phyloP scores from a whole-genome alignment of 83 land plant species.

The Picea abies region DNA sequence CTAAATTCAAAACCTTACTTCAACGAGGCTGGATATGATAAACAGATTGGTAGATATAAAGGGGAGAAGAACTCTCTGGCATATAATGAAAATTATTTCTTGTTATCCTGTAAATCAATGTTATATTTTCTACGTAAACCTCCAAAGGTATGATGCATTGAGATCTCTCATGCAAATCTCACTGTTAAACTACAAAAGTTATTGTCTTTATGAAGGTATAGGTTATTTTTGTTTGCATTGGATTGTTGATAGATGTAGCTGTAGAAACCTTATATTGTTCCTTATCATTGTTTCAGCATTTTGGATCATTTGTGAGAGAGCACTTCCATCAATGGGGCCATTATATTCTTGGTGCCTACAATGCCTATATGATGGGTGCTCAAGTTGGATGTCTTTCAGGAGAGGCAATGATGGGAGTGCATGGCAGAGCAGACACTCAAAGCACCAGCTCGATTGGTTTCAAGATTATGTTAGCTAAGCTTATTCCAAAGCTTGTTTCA shows the following conservation, averaged over 20 bases:
- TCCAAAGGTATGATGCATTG: conserved; percentile 66
- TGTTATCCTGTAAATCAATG: conserved; percentile 85
- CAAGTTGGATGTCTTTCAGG: too few relatives aligned
- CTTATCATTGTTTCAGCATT: conserved; percentile 55
- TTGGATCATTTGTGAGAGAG: conserved; percentile 79
- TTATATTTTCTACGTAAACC: conserved; percentile 78
- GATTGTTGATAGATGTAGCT: neutral
- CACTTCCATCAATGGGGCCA: conserved; percentile 56
- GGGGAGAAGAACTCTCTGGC: conserved; percentile 91
- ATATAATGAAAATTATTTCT: conserved; percentile 89
- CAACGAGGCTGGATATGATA: conserved; percentile 96
- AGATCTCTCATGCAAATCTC: neutral
- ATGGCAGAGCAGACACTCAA: too few relatives aligned
- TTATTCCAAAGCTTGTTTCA: too few relatives aligned
- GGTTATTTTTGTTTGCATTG: neutral
- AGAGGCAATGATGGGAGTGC: too few relatives aligned
- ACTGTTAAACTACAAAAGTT: neutral
- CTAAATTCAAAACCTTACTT: conserved; percentile 95
- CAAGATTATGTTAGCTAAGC: too few relatives aligned
- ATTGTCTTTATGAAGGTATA: neutral
- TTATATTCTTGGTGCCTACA: neutral
- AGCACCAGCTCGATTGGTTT: too few relatives aligned
- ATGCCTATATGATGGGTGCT: conserved; percentile 79
- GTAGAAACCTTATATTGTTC: neutral
- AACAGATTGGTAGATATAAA: conserved; percentile 72